Base-by-base conservation (phyloP, 345 rosid species). In the Aquilaria malaccensis region DNA sequence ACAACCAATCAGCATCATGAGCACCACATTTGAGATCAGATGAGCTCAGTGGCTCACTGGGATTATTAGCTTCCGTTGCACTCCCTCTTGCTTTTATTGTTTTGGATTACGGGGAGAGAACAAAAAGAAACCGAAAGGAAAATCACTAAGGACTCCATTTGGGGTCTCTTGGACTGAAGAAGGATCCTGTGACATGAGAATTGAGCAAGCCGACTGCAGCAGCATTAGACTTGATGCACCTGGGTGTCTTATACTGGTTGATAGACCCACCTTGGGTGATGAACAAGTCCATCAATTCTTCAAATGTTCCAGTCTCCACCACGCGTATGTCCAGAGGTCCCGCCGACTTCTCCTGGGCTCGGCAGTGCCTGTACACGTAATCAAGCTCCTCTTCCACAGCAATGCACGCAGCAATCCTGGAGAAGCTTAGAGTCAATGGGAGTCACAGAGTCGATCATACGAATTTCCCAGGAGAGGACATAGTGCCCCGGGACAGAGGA, bases 261-360 rank as follows among this genome's bases (percentile, higher is more conserved):
- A 84, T 77, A 31, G 89, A 84, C 10, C 78, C 87, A 9, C 90
- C 90, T 73, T 80, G 83, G 70, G 72, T 62, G 43, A 85, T 78
- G 54, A 66, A 73, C 37, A 85, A 61, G 66, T 85, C 90, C 90
- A 85, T 85, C 73, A 85, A 45, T 13, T 67, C 70, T 32, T 82
- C 87, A 50, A 85, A 85, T 0, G 85, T 71, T 11, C 87, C 80
- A 2, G 68, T 45, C 71, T 75, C 72, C 70, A 85, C 82, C 15
- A 82, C 74, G 15, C 85, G 84, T 58, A 85, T 80, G 77, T 85
- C 91, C 32, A 85, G 75, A 2, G 90, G 79, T 53, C 90, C 87
- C 0, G 80, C 58, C 0, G 80, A 82, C 65, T 72, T 82, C 55
- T 85, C 90, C 2, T 70, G 10, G 5, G 80, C 33, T 9, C 90